Conservation (phyloP, 2,329 filamentous ascomycete genomes). For the Aureobasidium zeae region DNA sequence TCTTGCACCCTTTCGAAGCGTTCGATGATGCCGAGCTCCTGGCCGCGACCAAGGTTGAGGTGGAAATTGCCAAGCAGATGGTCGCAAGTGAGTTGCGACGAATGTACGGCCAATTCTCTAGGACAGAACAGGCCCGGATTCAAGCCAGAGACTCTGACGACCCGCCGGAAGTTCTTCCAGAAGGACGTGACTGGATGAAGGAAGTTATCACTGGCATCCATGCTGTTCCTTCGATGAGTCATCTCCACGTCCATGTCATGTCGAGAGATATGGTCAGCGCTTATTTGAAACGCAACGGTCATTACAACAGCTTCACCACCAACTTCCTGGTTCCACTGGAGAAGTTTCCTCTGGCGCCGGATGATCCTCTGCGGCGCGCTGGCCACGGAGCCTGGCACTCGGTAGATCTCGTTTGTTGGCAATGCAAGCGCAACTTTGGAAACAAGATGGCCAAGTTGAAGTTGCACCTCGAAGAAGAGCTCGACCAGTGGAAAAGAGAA, state of each 20-base stretch:
- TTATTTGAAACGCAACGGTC: conserved; percentile 67
- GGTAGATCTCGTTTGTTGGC: conserved; percentile 69
- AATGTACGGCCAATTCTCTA: conserved; percentile 54
- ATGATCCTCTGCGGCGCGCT: conserved; percentile 55
- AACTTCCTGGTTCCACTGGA: conserved; percentile 70
- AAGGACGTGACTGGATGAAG: conserved; percentile 65
- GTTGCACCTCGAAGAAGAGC: conserved; percentile 65
- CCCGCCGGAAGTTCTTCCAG: conserved; percentile 44
- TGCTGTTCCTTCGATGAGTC: conserved; percentile 81
- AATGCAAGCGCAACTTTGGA: conserved; percentile 64
- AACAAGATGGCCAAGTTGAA: conserved; percentile 68
- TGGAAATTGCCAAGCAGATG: conserved; percentile 50
- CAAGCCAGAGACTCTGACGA: conserved; percentile 48
- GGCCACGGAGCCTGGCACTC: conserved; percentile 50
- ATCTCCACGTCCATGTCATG: conserved; percentile 83
- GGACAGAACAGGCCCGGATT: conserved; percentile 53
- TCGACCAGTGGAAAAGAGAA: conserved; percentile 61
- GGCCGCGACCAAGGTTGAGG: conserved; percentile 51
- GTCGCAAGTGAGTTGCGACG: conserved; percentile 69
- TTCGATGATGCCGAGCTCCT: conserved; percentile 65
- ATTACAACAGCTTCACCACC: conserved; percentile 88
- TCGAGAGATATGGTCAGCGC: conserved; percentile 68
- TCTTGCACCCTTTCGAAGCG: conserved; percentile 66
- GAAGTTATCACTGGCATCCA: conserved; percentile 76
- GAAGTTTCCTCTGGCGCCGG: conserved; percentile 64